phyloP scores from a whole-genome alignment of 1,284 basidiomycete species.

The Microbotryum lychnidis-dioicae region DNA sequence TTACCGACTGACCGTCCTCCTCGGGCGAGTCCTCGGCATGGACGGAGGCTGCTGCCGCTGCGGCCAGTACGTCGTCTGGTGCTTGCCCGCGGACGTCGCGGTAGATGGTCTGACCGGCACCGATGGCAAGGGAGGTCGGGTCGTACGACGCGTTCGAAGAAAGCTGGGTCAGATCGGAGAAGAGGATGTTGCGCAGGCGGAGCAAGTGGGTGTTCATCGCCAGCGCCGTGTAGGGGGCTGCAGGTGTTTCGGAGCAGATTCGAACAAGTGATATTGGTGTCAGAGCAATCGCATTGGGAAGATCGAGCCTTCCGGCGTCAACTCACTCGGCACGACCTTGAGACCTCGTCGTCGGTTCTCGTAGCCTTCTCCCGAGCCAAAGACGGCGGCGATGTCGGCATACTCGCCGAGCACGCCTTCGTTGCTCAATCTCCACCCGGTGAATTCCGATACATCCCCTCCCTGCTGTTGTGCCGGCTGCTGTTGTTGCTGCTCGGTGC shows the following conservation, averaged over 20 bases:
- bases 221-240: conserved; percentile 30
- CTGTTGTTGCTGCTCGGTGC: too few species aligned
- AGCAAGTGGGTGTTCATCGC: conserved; percentile 30
- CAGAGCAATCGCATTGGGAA: neutral
- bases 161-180: conserved; percentile 24
- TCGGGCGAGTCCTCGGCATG: neutral
- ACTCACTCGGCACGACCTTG: conserved; percentile 25
- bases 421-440: conserved; percentile 17
- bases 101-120: conserved; percentile 26
- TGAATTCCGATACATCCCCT: neutral
- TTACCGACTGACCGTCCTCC: conserved; percentile 11
- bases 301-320: neutral
- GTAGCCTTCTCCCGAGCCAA: conserved; percentile 19
- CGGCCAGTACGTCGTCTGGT: neutral
- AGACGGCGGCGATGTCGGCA: conserved; percentile 25
- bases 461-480: neutral
- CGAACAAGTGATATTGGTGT: neutral
- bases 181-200: conserved; percentile 33
- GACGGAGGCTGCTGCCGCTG: neutral
- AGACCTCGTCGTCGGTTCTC: conserved; percentile 20
- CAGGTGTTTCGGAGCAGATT: neutral
- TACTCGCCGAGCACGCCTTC: conserved; percentile 30
- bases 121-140: conserved; percentile 29
- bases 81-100: conserved; percentile 18
- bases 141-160: conserved; percentile 27